Base-by-base conservation (phyloP, 176 grass and related monocot species). In the Oryza brachyantha region DNA sequence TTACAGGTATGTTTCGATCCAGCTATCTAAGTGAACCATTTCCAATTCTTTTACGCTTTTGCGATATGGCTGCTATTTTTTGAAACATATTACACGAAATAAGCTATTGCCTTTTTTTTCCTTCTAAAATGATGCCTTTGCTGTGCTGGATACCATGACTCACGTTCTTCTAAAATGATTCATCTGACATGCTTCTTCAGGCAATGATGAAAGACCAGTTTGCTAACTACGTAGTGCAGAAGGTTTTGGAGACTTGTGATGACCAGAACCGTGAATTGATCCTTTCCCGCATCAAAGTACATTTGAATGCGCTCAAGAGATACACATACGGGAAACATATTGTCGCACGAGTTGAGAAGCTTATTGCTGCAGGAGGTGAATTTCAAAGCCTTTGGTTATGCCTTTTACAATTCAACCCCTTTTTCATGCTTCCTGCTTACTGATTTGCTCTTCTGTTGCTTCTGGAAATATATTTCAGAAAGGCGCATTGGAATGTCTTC, bases 191-290 rank as follows among this genome's bases (percentile, higher is more conserved):
- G 68, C 39, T 63, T 73, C 68, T 46, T 78, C 77, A 98, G 96
- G 92, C 87, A 55, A 98, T 98, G 96, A 98, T 98, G 96, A 98
- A 98, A 87, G 96, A 98, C 79, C 96, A 98, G 88, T 98, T 94
- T 87, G 96, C 73, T 16, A 98, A 98, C 61, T 98, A 98, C 79
- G 96, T 98, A 19, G 96, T 98, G 45, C 96, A 98, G 58, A 98
- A 98, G 80, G 96, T 98, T 76, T 70, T 98, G 12, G 96, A 98
- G 80, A 98, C 90, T 13, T 98, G 96, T 58, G 90, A 98, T 64
- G 90, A 98, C 61, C 89, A 86, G 57, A 94, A 95, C 54, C 89
- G 96, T 71, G 96, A 98, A 66, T 73, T 93, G 64, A 98, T 98
- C 55, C 83, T 98, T 69, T 95, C 92, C 1, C 96, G 96, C 35